Evolutionary conservation across 768 basidiomycete genomes (phyloP), one percentile per base, ranked within the genome.

Genomic region (Pleurotus platypus): DNA sequence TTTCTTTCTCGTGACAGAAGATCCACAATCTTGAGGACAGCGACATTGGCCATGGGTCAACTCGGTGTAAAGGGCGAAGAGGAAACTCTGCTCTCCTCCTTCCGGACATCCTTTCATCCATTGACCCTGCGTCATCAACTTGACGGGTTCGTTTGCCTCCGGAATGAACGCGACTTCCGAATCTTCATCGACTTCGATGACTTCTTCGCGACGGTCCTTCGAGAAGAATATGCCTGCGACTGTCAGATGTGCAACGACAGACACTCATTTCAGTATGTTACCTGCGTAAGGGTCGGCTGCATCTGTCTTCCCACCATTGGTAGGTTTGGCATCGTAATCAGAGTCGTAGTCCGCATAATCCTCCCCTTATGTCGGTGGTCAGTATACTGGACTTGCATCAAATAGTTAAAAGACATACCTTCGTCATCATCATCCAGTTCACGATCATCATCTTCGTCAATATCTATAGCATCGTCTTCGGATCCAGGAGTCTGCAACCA

Each of bases 61-160:
- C 61, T 89, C 80, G 47, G 85, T 81, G 69, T 94, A 95, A 27
- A 94, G 80, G 61, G 85, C 81, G 72, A 97, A 97, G 51, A 97
- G 75, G 72, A 89, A 90, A 58, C 84, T 84, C 66, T 97, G 94
- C 69, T 97, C 94, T 64, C 87, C 86, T 51, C 90, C 92, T 69
- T 96, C 94, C 0, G 94, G 94, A 70, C 94, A 97, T 16, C 94
- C 94, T 68, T 90, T 92, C 94, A 97, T 97, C 93, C 93, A 97
- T 66, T 94, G 87, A 24, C 91, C 92, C 70, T 92, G 90, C 18
- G 86, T 86, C 82, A 96, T 85, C 40, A 94, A 72, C 61, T 82
- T 82, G 30, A 85, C 77, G 15, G 70, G 70, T 56, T 83, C 80
- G 40, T 69, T 71, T 6, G 67, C 61, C 56, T 68, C 75, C 15